Evolutionary conservation across 306 rosid genomes (phyloP).

Genomic region (Myrica gale): DNA sequence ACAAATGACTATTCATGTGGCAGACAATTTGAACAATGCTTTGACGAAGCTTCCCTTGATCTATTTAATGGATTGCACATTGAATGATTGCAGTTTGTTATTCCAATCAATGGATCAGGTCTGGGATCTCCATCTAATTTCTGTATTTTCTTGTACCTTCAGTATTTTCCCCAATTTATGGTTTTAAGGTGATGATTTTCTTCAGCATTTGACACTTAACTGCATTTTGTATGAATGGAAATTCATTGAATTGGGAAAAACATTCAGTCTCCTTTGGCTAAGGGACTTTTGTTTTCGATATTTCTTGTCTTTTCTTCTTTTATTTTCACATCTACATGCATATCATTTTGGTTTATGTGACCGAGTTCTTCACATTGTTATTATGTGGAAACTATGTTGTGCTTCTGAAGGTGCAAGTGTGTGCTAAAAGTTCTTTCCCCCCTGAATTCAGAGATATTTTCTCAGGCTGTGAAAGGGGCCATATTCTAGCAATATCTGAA

Average conservation of each 20-base stretch:
- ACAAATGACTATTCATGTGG: constrained; percentile 32
- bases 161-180: background rate
- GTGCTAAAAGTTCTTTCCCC: too few relatives aligned
- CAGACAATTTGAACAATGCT: constrained; percentile 49
- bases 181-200: background rate
- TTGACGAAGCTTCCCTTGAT: constrained; percentile 59
- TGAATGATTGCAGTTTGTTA: constrained; percentile 75
- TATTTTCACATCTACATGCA: background rate
- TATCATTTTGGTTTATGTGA: background rate
- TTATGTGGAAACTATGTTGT: background rate
- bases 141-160: constrained; percentile 13
- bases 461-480: too few relatives aligned
- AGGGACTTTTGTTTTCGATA: background rate
- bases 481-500: too few relatives aligned
- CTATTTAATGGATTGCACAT: constrained; percentile 85
- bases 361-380: too few relatives aligned
- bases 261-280: background rate
- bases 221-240: background rate
- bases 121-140: constrained; percentile 17
- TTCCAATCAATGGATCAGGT: constrained; percentile 75
- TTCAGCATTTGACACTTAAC: background rate
- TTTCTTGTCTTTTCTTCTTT: too few relatives aligned
- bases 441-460: too few relatives aligned
- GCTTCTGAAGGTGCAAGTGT: too few relatives aligned
- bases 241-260: background rate